Base-by-base conservation (phyloP, 2,329 filamentous ascomycete genomes). In the Colletotrichum spinosum region DNA sequence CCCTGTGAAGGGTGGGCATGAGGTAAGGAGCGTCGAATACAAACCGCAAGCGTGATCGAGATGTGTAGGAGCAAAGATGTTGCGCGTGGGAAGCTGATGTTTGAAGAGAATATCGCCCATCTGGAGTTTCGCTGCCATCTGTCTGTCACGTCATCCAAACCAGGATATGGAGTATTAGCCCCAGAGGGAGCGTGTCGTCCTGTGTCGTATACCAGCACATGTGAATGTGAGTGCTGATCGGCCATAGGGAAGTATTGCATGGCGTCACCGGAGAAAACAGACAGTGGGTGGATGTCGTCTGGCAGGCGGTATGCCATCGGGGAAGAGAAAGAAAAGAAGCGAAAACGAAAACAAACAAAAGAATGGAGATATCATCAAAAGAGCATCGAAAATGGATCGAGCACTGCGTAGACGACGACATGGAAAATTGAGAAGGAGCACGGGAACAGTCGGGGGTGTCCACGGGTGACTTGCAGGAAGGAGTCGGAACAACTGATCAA, bases 371-470 rank as follows among this genome's bases (percentile, higher is more conserved):
- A 9, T 42, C n/a, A 39, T 49, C 61, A 56, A 60, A 55, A 11
- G 46, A 45, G 53, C 41, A 57, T 57, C 54, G 54, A 49, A 15
- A 44, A 44, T 44, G 42, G 42, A 44, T 44, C 42, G 42, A 44
- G 42, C 51, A 61, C 25, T 25, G 25, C 25, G 25, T 25, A 65
- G 37, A 65, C 51, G 61, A 45, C 61, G 50, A 55, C 57, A 35
- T 25, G n/a, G 55, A 61, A 65, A 50, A 48, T 42, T 61, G 13
- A 44, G 52, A 51, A 42, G 35, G 39, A 15, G 39, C 62, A 62
- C 51, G 62, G 52, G 57, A 52, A 61, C 62, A 56, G 17, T 56
- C 62, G 51, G 62, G 51, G 44, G 42, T 44, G 42, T n/a, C 41
- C 15, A 12, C 15, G 42, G 42, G 17, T 25, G 17, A 37, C 42